Percentiles rank a stretch among this genome's conserved stretches.
These are phyloP conservation scores for Penicillium digitatum DNA, from an alignment of 2,329 filamentous ascomycete genomes.

Conservation along the genomic window DNA sequence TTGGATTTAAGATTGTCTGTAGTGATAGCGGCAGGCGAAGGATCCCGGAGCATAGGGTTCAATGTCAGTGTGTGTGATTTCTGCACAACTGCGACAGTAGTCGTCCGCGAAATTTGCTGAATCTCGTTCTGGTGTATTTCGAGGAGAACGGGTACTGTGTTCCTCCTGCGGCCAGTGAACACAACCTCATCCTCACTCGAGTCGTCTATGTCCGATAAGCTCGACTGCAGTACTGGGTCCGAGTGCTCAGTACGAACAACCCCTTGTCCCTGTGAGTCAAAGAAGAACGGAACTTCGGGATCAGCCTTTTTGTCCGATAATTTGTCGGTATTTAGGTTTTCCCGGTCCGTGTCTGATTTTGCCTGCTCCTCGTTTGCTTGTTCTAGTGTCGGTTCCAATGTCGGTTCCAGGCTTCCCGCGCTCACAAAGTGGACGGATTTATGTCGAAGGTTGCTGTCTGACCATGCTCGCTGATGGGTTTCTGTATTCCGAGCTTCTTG, in stretches of 20 bases:
- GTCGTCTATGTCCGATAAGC: constrained; percentile 44
- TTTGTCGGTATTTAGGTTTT: constrained; percentile 7
- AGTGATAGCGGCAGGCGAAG: not conserved
- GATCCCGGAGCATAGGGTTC: not conserved
- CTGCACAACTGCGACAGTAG: not conserved
- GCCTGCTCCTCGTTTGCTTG: not conserved
- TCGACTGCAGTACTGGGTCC: constrained; percentile 18
- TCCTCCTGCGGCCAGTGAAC: constrained; percentile 35
- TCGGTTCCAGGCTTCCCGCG: constrained; percentile 47
- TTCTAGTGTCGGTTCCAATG: constrained; percentile 29
- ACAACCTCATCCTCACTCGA: constrained; percentile 64
- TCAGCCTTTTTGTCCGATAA: constrained; percentile 13
- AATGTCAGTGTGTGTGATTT: not conserved
- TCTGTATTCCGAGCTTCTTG: constrained; percentile 59
- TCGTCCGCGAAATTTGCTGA: constrained; percentile 1
- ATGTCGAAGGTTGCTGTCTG: constrained; percentile 52
- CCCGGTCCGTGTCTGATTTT: not conserved
- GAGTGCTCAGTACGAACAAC: constrained; percentile 29
- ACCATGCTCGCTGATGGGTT: constrained; percentile 47
- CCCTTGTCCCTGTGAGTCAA: constrained; percentile 34
- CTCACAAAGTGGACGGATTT: constrained; percentile 58
- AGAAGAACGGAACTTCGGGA: constrained; percentile 27
- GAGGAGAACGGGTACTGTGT: constrained; percentile 12
- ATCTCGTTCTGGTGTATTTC: constrained; percentile 17
- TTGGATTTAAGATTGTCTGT: not conserved